Conservation (phyloP, 371 early-diverging fungal genomes). For the Mortierella sp. region DNA sequence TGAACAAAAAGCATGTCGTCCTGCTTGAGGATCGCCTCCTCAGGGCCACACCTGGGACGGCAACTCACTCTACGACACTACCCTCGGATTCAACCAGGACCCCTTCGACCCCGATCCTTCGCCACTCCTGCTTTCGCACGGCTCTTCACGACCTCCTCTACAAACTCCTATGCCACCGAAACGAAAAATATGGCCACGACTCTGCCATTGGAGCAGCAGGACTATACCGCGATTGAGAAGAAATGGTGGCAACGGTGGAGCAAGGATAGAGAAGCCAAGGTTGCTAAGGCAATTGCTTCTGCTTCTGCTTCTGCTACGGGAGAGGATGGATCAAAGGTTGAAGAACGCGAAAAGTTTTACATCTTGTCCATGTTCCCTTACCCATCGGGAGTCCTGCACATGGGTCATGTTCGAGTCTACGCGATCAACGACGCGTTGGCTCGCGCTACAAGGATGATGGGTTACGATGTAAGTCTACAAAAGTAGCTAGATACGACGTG, state of each 20-base stretch:
- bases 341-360: conserved; percentile 72
- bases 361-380: conserved; percentile 96
- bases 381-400: conserved; percentile 92
- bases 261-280: conserved; percentile 21
- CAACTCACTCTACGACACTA: conserved; percentile 4
- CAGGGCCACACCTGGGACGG: conserved; percentile 9
- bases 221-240: conserved; percentile 44
- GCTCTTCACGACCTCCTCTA: conserved; percentile 25
- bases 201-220: conserved; percentile 19
- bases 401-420: conserved; percentile 96
- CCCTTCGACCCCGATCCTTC: background rate
- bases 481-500: background rate
- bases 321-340: background rate
- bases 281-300: no score
- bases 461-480: conserved; percentile 65
- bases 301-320: no score
- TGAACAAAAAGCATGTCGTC: conserved; percentile 34
- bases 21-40: conserved; percentile 28
- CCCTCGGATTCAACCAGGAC: background rate
- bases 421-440: conserved; percentile 90
- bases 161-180: conserved; percentile 2
- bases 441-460: conserved; percentile 80
- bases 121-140: conserved; percentile 15
- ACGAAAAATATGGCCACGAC: conserved; percentile 1
- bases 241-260: conserved; percentile 54